Evolutionary conservation across 108 stramenopile genomes (phyloP).

Genomic region (Nannochloropsis salina): DNA sequence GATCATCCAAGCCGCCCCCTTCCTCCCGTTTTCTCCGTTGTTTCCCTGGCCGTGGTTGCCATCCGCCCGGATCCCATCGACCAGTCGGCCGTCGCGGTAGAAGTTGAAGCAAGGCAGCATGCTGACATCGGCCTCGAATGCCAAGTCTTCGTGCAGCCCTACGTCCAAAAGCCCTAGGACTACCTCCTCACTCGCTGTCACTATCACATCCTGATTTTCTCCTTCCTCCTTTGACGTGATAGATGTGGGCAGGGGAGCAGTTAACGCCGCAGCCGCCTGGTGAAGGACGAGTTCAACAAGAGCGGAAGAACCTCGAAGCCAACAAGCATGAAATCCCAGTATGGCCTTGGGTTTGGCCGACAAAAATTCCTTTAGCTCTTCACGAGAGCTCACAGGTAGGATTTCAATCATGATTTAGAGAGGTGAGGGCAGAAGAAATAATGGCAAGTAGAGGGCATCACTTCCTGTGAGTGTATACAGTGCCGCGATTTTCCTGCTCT

Average conservation of each 20-base stretch:
- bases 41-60: neutral
- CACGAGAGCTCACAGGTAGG: neutral
- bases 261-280: neutral
- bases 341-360: neutral
- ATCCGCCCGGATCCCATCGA: neutral
- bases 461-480: too few species aligned
- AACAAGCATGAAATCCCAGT: neutral
- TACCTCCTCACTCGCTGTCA: neutral
- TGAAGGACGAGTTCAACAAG: neutral
- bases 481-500: too few species aligned
- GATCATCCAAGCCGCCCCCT: neutral
- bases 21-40: neutral
- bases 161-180: neutral
- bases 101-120: slow-evolving; percentile 11
- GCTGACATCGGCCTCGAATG: neutral
- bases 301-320: neutral
- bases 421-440: too few species aligned
- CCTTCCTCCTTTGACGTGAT: neutral
- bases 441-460: too few species aligned
- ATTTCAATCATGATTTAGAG: neutral
- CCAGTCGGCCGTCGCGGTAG: neutral
- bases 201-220: neutral
- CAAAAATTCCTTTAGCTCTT: neutral
- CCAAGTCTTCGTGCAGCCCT: slow-evolving; percentile 15
- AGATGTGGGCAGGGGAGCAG: neutral